Evolutionary conservation across 441 rosid species (phyloP), one percentile per base, ranked within the genome.

Genomic region (Gossypium aridum): DNA sequence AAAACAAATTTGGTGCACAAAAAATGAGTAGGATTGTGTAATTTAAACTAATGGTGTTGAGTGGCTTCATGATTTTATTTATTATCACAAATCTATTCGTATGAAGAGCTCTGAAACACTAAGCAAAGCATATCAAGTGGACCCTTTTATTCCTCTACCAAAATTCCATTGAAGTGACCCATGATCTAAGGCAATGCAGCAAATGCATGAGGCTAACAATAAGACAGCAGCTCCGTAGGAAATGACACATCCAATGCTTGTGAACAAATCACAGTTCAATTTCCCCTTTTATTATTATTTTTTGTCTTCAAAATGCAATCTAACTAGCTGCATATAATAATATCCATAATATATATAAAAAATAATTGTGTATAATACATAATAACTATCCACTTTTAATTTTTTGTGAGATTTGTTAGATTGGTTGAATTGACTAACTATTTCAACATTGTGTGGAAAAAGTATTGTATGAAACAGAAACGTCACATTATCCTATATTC

Each of bases 1-100:
- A 73, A 70, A 64, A 37, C 54, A 70, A n/a, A 25, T 59, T 73
- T 54, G 73, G 49, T 78, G 80, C 78, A 9, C 34, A 80, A 80
- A 82, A 65, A 17, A 72, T 65, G 39, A 71, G 20, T 2, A 80
- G 37, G 72, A 80, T 16, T 43, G 75, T 14, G 10, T 66, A 60
- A 25, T 47, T 23, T 67, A 75, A 23, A 28, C 70, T 53, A 23
- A 75, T 73, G 73, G 75, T 54, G 59, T 16, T 54, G 59, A 54
- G 76, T 74, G 55, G 77, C 61, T 77, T 72, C 73, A 77, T 57
- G n/a, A 47, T 61, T 61, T 70, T 16, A 54, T 8, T 37, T 63
- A 7, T 34, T 34, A 34, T 34, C 39, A 34, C 39, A 75, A 56
- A 8, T 22, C 57, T 10, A 70, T 73, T 68, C 56, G 76, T 60